Conservation (phyloP, 495 filamentous ascomycete species). For the Talaromyces adpressus region DNA sequence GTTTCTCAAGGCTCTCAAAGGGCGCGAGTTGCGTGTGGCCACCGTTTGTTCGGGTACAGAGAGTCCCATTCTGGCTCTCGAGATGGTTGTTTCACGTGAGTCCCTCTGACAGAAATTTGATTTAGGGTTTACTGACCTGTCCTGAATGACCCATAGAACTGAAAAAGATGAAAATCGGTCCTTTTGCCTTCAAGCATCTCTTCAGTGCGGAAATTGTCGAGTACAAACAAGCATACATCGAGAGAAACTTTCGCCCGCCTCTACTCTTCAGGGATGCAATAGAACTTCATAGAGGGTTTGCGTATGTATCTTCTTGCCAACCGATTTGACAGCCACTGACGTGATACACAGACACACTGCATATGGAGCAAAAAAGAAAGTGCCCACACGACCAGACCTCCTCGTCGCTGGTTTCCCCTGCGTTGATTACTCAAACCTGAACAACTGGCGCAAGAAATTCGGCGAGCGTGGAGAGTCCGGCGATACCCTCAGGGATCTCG, state of each 20-base stretch:
- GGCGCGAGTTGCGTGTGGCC: constrained; percentile 50
- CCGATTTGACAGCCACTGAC: constrained; percentile 15
- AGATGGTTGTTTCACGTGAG: constrained; percentile 41
- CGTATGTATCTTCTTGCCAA: constrained; percentile 42
- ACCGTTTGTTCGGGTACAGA: constrained; percentile 86
- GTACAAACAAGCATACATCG: constrained; percentile 76
- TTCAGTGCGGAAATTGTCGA: constrained; percentile 77
- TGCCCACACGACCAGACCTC: constrained; percentile 59
- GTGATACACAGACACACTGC: constrained; percentile 56
- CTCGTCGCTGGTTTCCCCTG: constrained; percentile 73
- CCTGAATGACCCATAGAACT: not conserved
- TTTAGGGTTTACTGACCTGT: not conserved
- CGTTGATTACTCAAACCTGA: constrained; percentile 57
- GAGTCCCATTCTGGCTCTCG: constrained; percentile 62
- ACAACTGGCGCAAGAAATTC: constrained; percentile 31
- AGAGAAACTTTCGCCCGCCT: constrained; percentile 59
- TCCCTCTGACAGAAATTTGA: not conserved
- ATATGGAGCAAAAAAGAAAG: constrained; percentile 50
- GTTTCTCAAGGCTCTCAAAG: constrained; percentile 29
- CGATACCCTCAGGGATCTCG: constrained; percentile 59
- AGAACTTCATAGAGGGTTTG: constrained; percentile 47
- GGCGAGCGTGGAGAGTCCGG: constrained; percentile 57
- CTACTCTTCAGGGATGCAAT: constrained; percentile 64
- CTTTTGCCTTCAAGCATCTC: constrained; percentile 50
- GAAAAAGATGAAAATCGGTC: constrained; percentile 2